These are phyloP conservation scores for Recurvomyces mirabilis DNA, from an alignment of 495 filamentous ascomycete species.

Conservation along the genomic window DNA sequence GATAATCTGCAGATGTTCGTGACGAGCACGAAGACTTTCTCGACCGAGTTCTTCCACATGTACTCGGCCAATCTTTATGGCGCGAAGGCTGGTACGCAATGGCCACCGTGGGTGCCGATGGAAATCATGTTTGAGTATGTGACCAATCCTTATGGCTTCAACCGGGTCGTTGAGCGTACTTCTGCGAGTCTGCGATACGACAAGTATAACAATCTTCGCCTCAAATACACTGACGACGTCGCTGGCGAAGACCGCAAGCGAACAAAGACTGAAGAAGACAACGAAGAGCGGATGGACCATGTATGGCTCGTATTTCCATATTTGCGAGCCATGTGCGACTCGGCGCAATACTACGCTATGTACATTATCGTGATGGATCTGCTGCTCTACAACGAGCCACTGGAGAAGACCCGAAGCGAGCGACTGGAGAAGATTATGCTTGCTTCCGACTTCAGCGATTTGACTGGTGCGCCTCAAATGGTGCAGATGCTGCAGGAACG, in stretches of 20 bases:
- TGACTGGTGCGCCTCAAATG: constrained; percentile 87
- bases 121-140: constrained; percentile 97
- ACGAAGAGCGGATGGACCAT: constrained; percentile 79
- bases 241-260: constrained; percentile 43
- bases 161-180: constrained; percentile 85
- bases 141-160: constrained; percentile 85
- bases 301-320: constrained; percentile 94
- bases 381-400: constrained; percentile 84
- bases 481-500: constrained; percentile 81
- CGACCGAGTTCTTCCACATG: constrained; percentile 67
- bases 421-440: constrained; percentile 97
- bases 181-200: constrained; percentile 89
- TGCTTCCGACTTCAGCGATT: constrained; percentile 97
- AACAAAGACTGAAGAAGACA: constrained; percentile 35
- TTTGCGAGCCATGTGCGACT: constrained; percentile 85
- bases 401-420: constrained; percentile 90
- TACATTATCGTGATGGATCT: constrained; percentile 95
- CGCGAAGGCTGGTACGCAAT: constrained; percentile 67
- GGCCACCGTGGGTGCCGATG: constrained; percentile 96
- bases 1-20: constrained; percentile 97
- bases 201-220: constrained; percentile 92
- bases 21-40: constrained; percentile 79
- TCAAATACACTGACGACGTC: constrained; percentile 96
- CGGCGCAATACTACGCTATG: constrained; percentile 88
- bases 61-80: constrained; percentile 92